Percentiles rank a stretch among this genome's conserved stretches.
phyloP scores from a whole-genome alignment of 805 yeast species.

The Maudiozyma barnettii region DNA sequence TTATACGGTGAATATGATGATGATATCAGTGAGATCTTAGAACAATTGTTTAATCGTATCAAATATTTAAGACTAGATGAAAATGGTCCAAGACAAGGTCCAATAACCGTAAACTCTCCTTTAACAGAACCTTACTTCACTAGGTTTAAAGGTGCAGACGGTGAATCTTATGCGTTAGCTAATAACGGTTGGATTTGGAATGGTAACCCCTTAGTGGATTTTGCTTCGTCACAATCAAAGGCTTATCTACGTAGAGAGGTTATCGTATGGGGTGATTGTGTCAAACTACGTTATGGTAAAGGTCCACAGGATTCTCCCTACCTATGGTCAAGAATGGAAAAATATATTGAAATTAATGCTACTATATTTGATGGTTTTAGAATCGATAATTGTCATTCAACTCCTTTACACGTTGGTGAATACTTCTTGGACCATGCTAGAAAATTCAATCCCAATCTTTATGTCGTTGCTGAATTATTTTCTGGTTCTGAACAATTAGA shows the following conservation, averaged over 20 bases:
- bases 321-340: conserved; percentile 80
- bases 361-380: conserved; percentile 75
- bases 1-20: conserved; percentile 66
- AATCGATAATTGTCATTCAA: conserved; percentile 92
- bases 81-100: conserved; percentile 76
- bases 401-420: conserved; percentile 93
- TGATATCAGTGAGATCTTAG: conserved; percentile 55
- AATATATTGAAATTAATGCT: conserved; percentile 67
- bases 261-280: conserved; percentile 96
- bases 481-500: conserved; percentile 90
- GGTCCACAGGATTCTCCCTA: conserved; percentile 76
- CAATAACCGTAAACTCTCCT: conserved; percentile 46
- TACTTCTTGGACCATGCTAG: conserved; percentile 82
- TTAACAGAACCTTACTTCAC: conserved; percentile 86
- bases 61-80: conserved; percentile 66
- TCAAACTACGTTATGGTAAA: conserved; percentile 77
- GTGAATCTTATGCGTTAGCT: conserved; percentile 63
- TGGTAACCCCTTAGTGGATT: conserved; percentile 86
- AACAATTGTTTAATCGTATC: conserved; percentile 67
- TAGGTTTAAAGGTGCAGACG: conserved; percentile 43
- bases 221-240: conserved; percentile 70
- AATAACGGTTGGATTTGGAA: conserved; percentile 99
- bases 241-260: conserved; percentile 88
- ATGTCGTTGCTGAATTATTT: conserved; percentile 90
- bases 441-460: conserved; percentile 69